Percentiles rank a stretch among this genome's conserved stretches.
These are phyloP conservation scores for Kodamaea jinghongensis DNA, from an alignment of 805 yeast species.

Conservation along the genomic window DNA sequence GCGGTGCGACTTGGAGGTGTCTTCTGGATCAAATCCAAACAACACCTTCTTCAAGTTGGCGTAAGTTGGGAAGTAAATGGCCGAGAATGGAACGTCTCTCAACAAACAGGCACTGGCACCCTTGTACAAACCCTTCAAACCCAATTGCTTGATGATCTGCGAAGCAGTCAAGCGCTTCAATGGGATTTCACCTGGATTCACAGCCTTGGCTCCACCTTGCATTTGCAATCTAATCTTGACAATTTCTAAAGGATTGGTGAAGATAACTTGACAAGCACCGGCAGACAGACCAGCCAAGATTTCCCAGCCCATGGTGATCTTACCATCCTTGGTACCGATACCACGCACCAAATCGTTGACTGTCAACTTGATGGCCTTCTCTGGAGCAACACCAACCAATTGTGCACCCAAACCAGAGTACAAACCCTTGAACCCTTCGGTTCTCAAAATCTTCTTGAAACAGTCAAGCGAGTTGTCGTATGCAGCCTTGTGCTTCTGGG, in stretches of 20 bases:
- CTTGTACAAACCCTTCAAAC: conserved; percentile 81
- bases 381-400: conserved; percentile 96
- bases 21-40: conserved; percentile 77
- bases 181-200: conserved; percentile 39
- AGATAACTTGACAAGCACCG: conserved; percentile 94
- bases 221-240: conserved; percentile 93
- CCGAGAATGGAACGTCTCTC: conserved; percentile 95
- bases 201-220: conserved; percentile 65
- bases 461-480: conserved; percentile 87
- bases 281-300: conserved; percentile 89
- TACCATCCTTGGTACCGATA: conserved; percentile 52
- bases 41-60: conserved; percentile 84
- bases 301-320: conserved; percentile 58
- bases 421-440: conserved; percentile 81
- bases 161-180: conserved; percentile 53
- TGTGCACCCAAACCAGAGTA: conserved; percentile 95
- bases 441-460: conserved; percentile 66
- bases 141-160: conserved; percentile 73
- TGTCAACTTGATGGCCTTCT: conserved; percentile 93
- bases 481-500: conserved; percentile 69
- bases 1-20: conserved; percentile 53
- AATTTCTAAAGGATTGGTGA: conserved; percentile 94
- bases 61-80: conserved; percentile 95
- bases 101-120: conserved; percentile 89
- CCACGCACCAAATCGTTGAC: conserved; percentile 87